phyloP scores from a whole-genome alignment of 495 filamentous ascomycete genomes.

The Penicillium malachiteum region DNA sequence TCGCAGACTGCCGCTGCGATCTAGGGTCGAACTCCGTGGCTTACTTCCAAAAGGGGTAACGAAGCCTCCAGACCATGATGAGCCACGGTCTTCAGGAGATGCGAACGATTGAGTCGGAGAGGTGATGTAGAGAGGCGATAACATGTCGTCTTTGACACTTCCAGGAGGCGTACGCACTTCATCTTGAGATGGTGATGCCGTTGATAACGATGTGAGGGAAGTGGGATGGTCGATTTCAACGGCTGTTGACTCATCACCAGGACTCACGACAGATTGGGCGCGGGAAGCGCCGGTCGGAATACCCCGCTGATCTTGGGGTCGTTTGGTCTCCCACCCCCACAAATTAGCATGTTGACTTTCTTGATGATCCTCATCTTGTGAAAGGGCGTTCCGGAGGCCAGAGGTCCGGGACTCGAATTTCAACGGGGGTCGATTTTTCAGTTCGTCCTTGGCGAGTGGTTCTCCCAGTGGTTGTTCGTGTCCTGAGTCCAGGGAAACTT shows the following conservation, averaged over 20 bases:
- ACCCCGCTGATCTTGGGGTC: constrained; percentile 22
- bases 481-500: constrained; percentile 39
- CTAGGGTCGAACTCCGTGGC: constrained; percentile 38
- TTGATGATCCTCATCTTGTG: constrained; percentile 29
- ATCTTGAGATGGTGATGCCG: constrained; percentile 51
- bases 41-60: constrained; percentile 46
- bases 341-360: constrained; percentile 13
- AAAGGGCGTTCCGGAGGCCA: constrained; percentile 39
- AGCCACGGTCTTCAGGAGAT: constrained; percentile 48
- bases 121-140: constrained; percentile 53
- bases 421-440: constrained; percentile 22
- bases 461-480: constrained; percentile 37
- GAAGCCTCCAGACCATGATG: constrained; percentile 41
- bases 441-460: constrained; percentile 37
- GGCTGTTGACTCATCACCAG: constrained; percentile 23
- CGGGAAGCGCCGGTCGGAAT: constrained; percentile 33
- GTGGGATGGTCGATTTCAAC: constrained; percentile 45
- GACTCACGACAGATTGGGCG: constrained; percentile 17
- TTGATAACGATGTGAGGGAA: constrained; percentile 61
- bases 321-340: constrained; percentile 25
- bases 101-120: constrained; percentile 43
- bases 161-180: constrained; percentile 55
- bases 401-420: constrained; percentile 42
- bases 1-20: constrained; percentile 40
- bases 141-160: constrained; percentile 42